phyloP scores from a whole-genome alignment of 805 yeast species.

The Vanderwaltozyma verrucispora region DNA sequence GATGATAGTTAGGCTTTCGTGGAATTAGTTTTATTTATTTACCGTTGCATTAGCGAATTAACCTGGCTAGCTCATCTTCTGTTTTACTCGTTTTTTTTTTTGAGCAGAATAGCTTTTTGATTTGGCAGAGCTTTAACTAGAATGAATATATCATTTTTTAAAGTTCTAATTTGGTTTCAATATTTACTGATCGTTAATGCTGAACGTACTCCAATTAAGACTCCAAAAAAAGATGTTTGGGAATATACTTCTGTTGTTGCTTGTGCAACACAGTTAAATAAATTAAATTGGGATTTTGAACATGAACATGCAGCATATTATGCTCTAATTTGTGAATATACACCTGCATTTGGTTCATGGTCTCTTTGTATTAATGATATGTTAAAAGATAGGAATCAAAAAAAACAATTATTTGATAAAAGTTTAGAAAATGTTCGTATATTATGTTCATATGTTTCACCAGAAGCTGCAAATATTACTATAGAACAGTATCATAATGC shows the following conservation, averaged over 20 bases:
- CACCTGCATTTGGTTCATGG: slow-evolving; percentile 20
- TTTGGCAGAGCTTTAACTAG: too few species aligned
- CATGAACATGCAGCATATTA: slow-evolving; percentile 6
- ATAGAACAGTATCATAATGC: slow-evolving; percentile 8
- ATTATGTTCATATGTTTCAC: slow-evolving; percentile 6
- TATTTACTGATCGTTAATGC: neutral
- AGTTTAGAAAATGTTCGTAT: slow-evolving; percentile 7
- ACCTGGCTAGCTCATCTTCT: too few species aligned
- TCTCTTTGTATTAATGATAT: slow-evolving; percentile 13
- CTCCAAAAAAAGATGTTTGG: slow-evolving; percentile 9
- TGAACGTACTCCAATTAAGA: neutral
- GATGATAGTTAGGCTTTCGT: too few species aligned
- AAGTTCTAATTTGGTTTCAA: neutral
- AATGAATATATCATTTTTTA: too few species aligned
- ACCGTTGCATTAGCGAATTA: too few species aligned
- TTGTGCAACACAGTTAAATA: slow-evolving; percentile 13
- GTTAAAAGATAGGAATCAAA: slow-evolving; percentile 2
- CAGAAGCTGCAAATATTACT: slow-evolving; percentile 2
- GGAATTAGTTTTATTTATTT: too few species aligned
- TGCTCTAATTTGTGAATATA: slow-evolving; percentile 12
- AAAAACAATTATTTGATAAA: slow-evolving; percentile 6
- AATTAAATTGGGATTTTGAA: slow-evolving; percentile 11
- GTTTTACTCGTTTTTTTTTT: too few species aligned
- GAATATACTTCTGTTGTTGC: slow-evolving; percentile 13
- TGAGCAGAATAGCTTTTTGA: too few species aligned